Base-by-base conservation (phyloP, 306 rosid genomes). In the Carpinus fangiana region DNA sequence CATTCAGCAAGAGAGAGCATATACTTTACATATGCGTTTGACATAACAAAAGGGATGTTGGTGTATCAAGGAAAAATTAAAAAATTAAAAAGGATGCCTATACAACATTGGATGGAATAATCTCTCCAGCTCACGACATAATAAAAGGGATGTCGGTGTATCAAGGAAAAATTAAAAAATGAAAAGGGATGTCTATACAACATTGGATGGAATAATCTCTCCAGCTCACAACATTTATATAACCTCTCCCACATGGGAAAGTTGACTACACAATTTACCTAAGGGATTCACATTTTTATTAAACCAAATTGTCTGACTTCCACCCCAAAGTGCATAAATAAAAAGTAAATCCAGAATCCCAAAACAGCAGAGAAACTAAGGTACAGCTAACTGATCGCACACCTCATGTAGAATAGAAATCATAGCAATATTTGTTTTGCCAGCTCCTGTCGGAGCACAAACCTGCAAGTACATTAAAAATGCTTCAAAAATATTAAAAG, bases 361-460 rank as follows among this genome's bases (percentile, higher is more conserved):
- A n/a, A 50, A 55, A 57, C 10, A 55, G 62, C 38, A 68, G 4
- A 45, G 51, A 12, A 45, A 71, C 57, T 68, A 17, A 52, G 70
- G 43, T 46, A 45, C 72, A 59, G 73, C 31, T 53, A 73, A 82
- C 48, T 64, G 57, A 66, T 56, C 55, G 82, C 86, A 84, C 59
- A 94, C 98, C 97, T 94, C 98, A 13, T 92, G 98, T 48, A 94
- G 91, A 86, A 94, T 85, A 71, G 98, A 90, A 81, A 92, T 87
- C 98, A 94, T 94, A 69, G 98, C 98, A 83, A 94, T 94, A 81
- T 94, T 94, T 73, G 98, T 94, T 84, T 94, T 94, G 31, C 98
- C 98, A 86, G 98, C 98, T 69, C 98, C 98, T 48, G 98, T 94
- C 12, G 98, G 98, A 80, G 98, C 98, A 87, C 98, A 94, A 84